Base-by-base conservation (phyloP, 1,284 basidiomycete species). In the Macrocystidia cucumis region DNA sequence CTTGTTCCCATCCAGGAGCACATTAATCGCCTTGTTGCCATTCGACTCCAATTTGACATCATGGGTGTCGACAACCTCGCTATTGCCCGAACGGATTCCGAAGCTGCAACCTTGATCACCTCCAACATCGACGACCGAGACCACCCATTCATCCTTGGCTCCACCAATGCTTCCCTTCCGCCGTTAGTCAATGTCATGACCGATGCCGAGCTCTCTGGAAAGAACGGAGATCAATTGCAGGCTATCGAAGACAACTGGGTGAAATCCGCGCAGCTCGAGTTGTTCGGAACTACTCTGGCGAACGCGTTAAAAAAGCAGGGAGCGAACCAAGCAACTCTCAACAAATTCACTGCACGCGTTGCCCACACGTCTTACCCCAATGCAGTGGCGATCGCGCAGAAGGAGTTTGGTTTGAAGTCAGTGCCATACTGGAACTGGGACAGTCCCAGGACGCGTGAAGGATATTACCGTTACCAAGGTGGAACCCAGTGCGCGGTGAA, bases 51-150 rank as follows among this genome's bases (percentile, higher is more conserved):
- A 48, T 72, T 64, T 41, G 75, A 78, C 42, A 72, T 77, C 42
- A 72, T 78, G 72, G 72, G 74, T 32, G 75, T 77, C 20, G 74
- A 77, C 31, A 77, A 75, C 46, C 64, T 90, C 34, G 67, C 81
- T 49, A 76, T 91, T 50, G 80, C 84, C 11, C 74, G 87, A 29
- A 90, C 87, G 1, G 87, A 91, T 53, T 85, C 85, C 7, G 83
- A 98, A 61, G 93, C 95, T 5, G 95, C 95, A 3, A 98, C 93
- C 1, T 78, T 98, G 47, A 90, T 98, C 67, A 90, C 92, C 34
- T 84, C 89, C 51, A 98, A 98, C 65, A 91, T 98, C 44, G 96
- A 98, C 62, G 80, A 86, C 50, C 85, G 95, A 25, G 95, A 98
- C 67, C 95, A 98, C 53, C 63, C 91, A 20, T 98, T 97, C 72